Base-by-base conservation (phyloP, 768 basidiomycete species). In the Cystofilobasidium capitatum region DNA sequence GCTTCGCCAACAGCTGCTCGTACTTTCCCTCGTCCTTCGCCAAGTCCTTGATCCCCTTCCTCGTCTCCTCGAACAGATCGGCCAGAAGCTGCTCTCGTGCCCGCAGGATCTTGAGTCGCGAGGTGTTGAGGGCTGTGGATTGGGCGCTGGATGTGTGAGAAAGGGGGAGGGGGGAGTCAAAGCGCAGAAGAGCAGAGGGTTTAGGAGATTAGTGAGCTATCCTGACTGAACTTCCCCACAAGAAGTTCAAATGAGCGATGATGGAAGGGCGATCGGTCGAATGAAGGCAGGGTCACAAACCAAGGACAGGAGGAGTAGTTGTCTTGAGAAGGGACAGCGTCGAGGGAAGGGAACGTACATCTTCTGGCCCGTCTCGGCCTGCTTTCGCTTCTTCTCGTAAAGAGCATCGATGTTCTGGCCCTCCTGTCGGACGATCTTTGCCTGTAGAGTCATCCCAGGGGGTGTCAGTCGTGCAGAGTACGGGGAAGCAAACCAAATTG, bases 351-450 rank as follows among this genome's bases (percentile, higher is more conserved):
- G 24, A 17, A 79, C 86, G 68, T 74, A 94, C 94, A 99, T 98
- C 82, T 96, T 98, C 82, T 92, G 91, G 42, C 91, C 84, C 22
- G 91, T 86, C 75, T 98, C 91, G 16, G 85, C 87, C 66, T 88
- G 88, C 79, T 99, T 99, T 74, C 84, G 84, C 80, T 91, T 97
- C 85, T 96, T 94, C 79, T 97, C 94, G 75, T 86, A 91, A 71
- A 87, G 86, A 9, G 88, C 86, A 75, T 99, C 96, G 75, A 99
- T 96, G 17, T 91, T 86, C 70, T 89, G 86, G 69, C 91, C 87
- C 78, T 99, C 94, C 77, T 93, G 90, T 76, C 92, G 91, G 31
- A 99, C 94, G 67, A 98, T 87, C 79, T 91, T 96, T 59, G 93
- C 94, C 93, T 97, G 74, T 44, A 20, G 35, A 42, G 60, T 62